Conservation (phyloP, 2,329 filamentous ascomycete species). For the Amesomyces nigricolor region DNA sequence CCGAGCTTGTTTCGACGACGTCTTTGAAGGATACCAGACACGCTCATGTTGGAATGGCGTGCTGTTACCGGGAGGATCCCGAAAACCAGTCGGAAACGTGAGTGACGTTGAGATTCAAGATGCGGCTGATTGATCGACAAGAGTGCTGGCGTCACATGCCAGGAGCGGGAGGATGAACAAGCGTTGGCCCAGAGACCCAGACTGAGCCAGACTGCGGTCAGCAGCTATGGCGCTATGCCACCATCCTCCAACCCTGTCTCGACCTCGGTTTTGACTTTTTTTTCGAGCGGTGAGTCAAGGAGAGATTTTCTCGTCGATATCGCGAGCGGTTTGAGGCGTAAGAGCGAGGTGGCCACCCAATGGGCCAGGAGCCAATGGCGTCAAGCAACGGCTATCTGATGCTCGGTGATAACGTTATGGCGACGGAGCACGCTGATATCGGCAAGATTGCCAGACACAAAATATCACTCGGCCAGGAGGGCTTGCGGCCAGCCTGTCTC, state of each 20-base stretch:
- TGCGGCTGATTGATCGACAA: neutral
- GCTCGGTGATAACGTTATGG: neutral
- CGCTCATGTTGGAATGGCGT: neutral
- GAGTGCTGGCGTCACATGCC: neutral
- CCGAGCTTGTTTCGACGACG: too few relatives aligned
- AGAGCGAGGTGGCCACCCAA: neutral
- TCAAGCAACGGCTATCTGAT: neutral
- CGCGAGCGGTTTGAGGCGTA: neutral
- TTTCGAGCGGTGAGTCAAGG: conserved; percentile 7
- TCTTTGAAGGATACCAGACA: too few relatives aligned
- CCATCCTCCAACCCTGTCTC: neutral
- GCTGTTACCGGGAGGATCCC: neutral
- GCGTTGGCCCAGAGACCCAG: too few relatives aligned
- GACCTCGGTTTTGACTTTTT: too few relatives aligned
- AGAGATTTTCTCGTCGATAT: neutral
- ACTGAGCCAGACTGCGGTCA: too few relatives aligned
- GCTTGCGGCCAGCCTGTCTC: too few relatives aligned
- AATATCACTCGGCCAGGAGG: neutral
- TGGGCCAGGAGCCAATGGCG: neutral
- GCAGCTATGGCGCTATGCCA: conserved; percentile 10
- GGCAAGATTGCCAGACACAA: neutral
- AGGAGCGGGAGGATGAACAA: neutral
- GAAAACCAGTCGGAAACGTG: neutral
- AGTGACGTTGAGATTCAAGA: neutral
- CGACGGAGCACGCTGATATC: neutral